Evolutionary conservation across 805 yeast genomes (phyloP).

Genomic region (Wickerhamiella allomyrinae): DNA sequence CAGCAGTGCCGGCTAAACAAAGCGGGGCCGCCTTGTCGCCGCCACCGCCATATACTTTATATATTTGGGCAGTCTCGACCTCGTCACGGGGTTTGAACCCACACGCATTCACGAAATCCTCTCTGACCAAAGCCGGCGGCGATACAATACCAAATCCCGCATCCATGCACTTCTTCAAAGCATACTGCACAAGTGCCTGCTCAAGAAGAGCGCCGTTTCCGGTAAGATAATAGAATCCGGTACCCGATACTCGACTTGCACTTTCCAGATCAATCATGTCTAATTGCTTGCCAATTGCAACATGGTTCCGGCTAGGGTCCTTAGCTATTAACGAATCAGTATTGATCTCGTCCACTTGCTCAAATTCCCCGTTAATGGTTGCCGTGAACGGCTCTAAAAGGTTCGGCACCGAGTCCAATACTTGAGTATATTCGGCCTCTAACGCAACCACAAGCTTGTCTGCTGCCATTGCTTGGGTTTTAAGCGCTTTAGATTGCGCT

Average conservation of each 20-base stretch:
- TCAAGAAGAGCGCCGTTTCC: constrained; percentile 82
- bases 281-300: constrained; percentile 50
- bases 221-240: constrained; percentile 51
- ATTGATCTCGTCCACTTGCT: constrained; percentile 14
- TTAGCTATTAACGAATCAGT: constrained; percentile 7
- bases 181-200: constrained; percentile 75
- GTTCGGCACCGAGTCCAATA: constrained; percentile 24
- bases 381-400: constrained; percentile 17
- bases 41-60: constrained; percentile 36
- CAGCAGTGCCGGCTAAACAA: constrained; percentile 88
- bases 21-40: constrained; percentile 25
- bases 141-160: constrained; percentile 54
- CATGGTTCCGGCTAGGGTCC: constrained; percentile 37
- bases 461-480: constrained; percentile 10
- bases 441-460: constrained; percentile 9
- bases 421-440: constrained; percentile 7
- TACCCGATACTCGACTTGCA: constrained; percentile 65
- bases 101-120: constrained; percentile 71
- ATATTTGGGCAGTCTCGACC: constrained; percentile 74
- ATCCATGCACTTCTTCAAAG: constrained; percentile 48
- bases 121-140: constrained; percentile 78
- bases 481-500: constrained; percentile 10
- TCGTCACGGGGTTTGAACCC: constrained; percentile 91
- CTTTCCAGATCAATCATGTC: constrained; percentile 53
- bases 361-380: constrained; percentile 11